Percentiles rank a stretch among this genome's conserved stretches.
Conservation (phyloP, 108 stramenopile genomes). For the Cyclotella atomus region DNA sequence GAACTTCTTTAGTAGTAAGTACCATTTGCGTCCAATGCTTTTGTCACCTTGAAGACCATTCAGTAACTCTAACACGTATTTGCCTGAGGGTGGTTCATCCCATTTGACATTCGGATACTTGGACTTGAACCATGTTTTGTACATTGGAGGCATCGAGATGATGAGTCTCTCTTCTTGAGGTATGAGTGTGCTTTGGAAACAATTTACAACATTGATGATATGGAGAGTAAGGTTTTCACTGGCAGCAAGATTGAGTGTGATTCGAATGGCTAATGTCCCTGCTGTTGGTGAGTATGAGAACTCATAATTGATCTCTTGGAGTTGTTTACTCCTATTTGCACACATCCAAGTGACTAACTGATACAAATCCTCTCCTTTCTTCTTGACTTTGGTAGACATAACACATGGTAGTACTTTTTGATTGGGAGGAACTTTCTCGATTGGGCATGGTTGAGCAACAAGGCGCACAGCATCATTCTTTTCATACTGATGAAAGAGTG, state of each 20-base stretch:
- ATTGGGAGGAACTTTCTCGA: neutral
- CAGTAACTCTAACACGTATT: conserved; percentile 1
- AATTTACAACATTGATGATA: conserved; percentile 3
- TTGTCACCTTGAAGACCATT: conserved; percentile 15
- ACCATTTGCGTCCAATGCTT: conserved; percentile 1
- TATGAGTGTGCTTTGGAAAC: conserved; percentile 5
- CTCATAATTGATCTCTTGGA: neutral
- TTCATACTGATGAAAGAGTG: conserved; percentile 3
- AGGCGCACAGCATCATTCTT: neutral
- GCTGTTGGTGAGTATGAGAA: conserved; percentile 7
- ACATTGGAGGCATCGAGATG: neutral
- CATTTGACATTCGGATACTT: neutral
- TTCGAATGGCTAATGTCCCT: neutral
- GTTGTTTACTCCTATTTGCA: conserved; percentile 6
- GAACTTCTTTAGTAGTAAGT: neutral
- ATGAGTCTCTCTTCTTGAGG: neutral
- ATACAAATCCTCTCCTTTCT: conserved; percentile 10
- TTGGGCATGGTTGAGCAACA: neutral
- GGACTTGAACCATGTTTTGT: neutral
- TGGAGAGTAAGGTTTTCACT: neutral
- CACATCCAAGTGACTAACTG: neutral
- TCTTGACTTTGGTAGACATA: conserved; percentile 7
- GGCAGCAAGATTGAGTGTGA: neutral
- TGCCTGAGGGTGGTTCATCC: neutral
- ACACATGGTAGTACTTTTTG: neutral